Evolutionary conservation across 2,329 filamentous ascomycete species (phyloP), one percentile per base, ranked within the genome.

Genomic region (Ascochyta lentis): DNA sequence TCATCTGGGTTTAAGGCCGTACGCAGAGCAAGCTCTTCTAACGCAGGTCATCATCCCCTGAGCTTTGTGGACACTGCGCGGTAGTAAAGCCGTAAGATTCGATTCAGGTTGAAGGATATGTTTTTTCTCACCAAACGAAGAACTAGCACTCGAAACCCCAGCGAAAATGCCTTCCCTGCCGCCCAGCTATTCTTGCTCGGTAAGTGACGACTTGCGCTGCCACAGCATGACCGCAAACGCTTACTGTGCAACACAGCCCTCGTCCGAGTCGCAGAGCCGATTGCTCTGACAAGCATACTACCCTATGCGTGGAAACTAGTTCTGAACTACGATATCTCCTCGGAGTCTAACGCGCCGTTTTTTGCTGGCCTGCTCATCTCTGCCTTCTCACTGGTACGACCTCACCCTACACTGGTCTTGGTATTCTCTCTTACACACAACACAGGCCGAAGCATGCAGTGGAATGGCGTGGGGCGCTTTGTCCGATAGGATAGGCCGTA

Each of bases 241-340:
- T 62, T 34, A 63, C 56, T 5, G 3, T 16, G 27, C 38, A 22
- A 31, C 35, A 15, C 69, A 96, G 93, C 92, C 69, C 91, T 96
- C 78, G 92, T 96, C 68, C 90, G 93, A 68, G 85, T 97, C 60
- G 91, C 93, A 45, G 93, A 97, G 77, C 93, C 93, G 19, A 94
- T 97, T 69, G 93, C 93, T 44, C 84, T 97, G 65, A 96, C 92
- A 3, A 96, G 91, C 71, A 96, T 96, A 78, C 96, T 96, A 64
- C 93, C 93, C 13, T 97, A 96, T 56, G 75, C 76, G 19, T 77
- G 75, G 71, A 76, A 75, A 51, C 69, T 77, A 13, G 73, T 75
- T 46, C 65, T 71, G 22, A 66, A 75, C 51, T 78, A 68, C 57
- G 53, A 76, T 43, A 65, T 76, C 56, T 69, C 68, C 40, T 65